A percentile compares a stretch with the other conserved stretches of the same genome.
phyloP scores from a whole-genome alignment of 2,329 filamentous ascomycete genomes.

The Botrytis deweyae region DNA sequence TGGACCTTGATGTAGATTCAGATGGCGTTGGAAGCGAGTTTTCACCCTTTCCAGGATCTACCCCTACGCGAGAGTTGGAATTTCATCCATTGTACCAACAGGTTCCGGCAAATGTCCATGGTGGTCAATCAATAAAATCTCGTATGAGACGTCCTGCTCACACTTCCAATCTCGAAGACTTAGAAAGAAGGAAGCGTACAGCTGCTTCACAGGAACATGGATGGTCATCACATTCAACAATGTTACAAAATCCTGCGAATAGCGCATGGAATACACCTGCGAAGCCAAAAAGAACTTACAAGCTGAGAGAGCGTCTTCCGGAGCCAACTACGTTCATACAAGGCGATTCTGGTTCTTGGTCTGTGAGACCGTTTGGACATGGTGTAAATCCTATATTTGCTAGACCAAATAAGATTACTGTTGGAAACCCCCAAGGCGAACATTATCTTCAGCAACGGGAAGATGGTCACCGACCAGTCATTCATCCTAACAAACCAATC shows the following conservation, averaged over 20 bases:
- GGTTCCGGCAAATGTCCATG: neutral
- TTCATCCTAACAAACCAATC: constrained; percentile 29
- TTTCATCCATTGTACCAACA: neutral
- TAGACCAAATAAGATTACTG: constrained; percentile 31
- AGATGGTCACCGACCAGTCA: constrained; percentile 32
- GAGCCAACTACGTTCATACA: constrained; percentile 39
- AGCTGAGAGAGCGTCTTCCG: constrained; percentile 28
- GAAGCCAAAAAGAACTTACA: constrained; percentile 16
- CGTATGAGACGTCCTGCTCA: neutral
- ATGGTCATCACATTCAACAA: constrained; percentile 28
- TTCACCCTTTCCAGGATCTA: constrained; percentile 3
- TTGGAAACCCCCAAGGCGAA: constrained; percentile 28
- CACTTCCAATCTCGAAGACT: constrained; percentile 20
- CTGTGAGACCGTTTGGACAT: constrained; percentile 36
- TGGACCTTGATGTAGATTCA: constrained; percentile 12
- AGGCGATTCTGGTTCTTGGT: constrained; percentile 35
- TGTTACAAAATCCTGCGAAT: constrained; percentile 32
- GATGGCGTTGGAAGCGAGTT: constrained; percentile 12
- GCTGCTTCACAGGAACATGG: constrained; percentile 1
- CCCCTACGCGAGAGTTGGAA: neutral
- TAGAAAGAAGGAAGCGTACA: constrained; percentile 14
- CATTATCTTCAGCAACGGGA: constrained; percentile 31
- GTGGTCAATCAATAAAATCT: neutral
- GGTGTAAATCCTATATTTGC: constrained; percentile 37
- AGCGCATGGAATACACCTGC: constrained; percentile 33